Percentiles rank a stretch among this genome's conserved stretches.
phyloP scores from a whole-genome alignment of 1,284 basidiomycete species.

The Xanthoconium separans region DNA sequence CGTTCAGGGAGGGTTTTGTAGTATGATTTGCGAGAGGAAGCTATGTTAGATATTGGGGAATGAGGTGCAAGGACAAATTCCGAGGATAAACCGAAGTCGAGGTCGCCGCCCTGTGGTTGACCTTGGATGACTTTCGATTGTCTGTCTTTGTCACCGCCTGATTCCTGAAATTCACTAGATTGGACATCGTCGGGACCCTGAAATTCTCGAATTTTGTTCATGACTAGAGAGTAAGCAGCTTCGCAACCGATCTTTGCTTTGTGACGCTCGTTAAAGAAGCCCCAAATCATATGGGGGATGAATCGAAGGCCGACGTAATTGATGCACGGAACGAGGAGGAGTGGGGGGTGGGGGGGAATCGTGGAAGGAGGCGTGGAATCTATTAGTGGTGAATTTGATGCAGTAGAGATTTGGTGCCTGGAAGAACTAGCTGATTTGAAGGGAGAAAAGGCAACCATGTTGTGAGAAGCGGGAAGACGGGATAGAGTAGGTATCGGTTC shows the following conservation, averaged over 20 bases:
- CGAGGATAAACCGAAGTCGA: conserved; percentile 70
- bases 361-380: conserved; percentile 49
- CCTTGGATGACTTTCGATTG: neutral
- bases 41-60: conserved; percentile 59
- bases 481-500: conserved; percentile 42
- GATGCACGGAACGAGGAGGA: conserved; percentile 86
- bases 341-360: conserved; percentile 78
- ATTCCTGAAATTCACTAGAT: neutral
- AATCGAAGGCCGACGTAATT: conserved; percentile 86
- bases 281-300: conserved; percentile 87
- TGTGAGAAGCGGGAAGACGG: conserved; percentile 39
- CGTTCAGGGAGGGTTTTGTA: conserved; percentile 73
- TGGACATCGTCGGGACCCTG: conserved; percentile 35
- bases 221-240: conserved; percentile 76
- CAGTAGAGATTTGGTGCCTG: conserved; percentile 21
- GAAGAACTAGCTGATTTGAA: conserved; percentile 31
- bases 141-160: neutral
- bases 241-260: conserved; percentile 80
- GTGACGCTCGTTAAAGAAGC: conserved; percentile 90
- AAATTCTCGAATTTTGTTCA: conserved; percentile 66
- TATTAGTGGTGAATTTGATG: conserved; percentile 3
- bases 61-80: conserved; percentile 75
- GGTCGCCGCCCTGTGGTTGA: conserved; percentile 46
- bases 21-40: conserved; percentile 72
- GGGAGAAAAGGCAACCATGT: conserved; percentile 43